These are phyloP conservation scores for Cystobasidium ongulense DNA, from an alignment of 768 basidiomycete genomes.

Conservation along the genomic window DNA sequence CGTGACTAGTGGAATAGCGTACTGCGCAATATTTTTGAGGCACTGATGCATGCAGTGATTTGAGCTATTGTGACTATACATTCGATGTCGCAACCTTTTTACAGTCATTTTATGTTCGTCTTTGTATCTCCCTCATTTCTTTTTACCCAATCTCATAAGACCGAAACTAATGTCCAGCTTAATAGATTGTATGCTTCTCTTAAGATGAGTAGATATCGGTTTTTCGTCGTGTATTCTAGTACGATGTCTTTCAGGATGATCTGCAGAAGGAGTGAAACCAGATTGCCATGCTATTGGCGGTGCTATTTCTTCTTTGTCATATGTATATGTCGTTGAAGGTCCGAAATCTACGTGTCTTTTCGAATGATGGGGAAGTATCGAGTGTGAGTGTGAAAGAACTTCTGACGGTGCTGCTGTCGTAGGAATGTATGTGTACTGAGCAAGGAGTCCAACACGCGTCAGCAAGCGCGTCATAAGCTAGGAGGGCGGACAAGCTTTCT, in stretches of 20 bases:
- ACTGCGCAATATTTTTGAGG: too few species aligned
- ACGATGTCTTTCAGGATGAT: slow-evolving; percentile 31
- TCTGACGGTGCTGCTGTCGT: slow-evolving; percentile 7
- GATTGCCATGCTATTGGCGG: slow-evolving; percentile 26
- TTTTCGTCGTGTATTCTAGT: not conserved
- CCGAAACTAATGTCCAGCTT: slow-evolving; percentile 32
- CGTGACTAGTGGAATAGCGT: too few species aligned
- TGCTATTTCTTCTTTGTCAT: slow-evolving; percentile 3
- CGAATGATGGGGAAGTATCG: not conserved
- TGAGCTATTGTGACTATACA: too few species aligned
- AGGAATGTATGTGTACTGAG: slow-evolving; percentile 24
- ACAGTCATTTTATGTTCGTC: too few species aligned
- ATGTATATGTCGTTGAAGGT: slow-evolving; percentile 3
- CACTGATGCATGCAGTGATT: too few species aligned
- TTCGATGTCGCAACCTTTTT: too few species aligned
- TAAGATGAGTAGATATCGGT: not conserved
- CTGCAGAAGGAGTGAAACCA: slow-evolving; percentile 25
- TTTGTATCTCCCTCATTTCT: too few species aligned
- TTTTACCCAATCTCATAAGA: slow-evolving; percentile 17
- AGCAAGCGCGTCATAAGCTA: too few species aligned
- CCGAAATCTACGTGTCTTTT: slow-evolving; percentile 4
- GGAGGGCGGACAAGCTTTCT: too few species aligned
- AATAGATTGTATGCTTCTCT: slow-evolving; percentile 6
- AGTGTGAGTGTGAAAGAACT: not conserved
- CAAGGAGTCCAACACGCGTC: not conserved